A percentile compares a stretch with the other conserved stretches of the same genome.
These are phyloP conservation scores for Wakefieldia striispora DNA, from an alignment of 768 basidiomycete genomes.

Conservation along the genomic window DNA sequence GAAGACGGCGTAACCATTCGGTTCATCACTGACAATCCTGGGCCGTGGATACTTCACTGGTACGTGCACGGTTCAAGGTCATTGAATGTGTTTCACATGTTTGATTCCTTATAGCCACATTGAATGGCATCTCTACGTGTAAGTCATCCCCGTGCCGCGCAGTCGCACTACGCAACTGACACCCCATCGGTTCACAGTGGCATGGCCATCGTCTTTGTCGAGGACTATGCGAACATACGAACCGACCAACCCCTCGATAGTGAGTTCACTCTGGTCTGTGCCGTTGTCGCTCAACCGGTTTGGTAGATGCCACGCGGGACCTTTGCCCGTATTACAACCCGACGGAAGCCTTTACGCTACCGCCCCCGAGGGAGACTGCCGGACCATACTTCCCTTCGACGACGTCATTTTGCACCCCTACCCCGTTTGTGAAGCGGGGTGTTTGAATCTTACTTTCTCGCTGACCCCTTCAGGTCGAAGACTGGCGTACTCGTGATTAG, in stretches of 20 bases:
- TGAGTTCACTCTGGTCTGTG: not conserved
- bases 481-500: too few species aligned
- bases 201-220: conserved; percentile 15
- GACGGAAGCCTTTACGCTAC: conserved; percentile 3
- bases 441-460: too few species aligned
- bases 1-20: conserved; percentile 38
- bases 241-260: not conserved
- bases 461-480: too few species aligned
- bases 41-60: conserved; percentile 35
- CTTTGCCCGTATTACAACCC: conserved; percentile 12
- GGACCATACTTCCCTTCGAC: conserved; percentile 7
- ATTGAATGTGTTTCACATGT: not conserved
- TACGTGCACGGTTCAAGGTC: not conserved
- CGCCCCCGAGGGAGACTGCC: conserved; percentile 4
- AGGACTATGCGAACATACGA: conserved; percentile 6
- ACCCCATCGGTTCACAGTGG: not conserved
- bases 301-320: conserved; percentile 6
- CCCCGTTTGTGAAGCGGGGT: not conserved
- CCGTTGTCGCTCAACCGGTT: not conserved
- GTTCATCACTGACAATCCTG: conserved; percentile 53
- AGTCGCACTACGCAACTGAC: not conserved
- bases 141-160: not conserved
- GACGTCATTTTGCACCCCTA: conserved; percentile 1
- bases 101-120: conserved; percentile 11
- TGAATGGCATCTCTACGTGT: conserved; percentile 22